Base-by-base conservation (phyloP, 768 basidiomycete species). In the Russula griseocarnosa region DNA sequence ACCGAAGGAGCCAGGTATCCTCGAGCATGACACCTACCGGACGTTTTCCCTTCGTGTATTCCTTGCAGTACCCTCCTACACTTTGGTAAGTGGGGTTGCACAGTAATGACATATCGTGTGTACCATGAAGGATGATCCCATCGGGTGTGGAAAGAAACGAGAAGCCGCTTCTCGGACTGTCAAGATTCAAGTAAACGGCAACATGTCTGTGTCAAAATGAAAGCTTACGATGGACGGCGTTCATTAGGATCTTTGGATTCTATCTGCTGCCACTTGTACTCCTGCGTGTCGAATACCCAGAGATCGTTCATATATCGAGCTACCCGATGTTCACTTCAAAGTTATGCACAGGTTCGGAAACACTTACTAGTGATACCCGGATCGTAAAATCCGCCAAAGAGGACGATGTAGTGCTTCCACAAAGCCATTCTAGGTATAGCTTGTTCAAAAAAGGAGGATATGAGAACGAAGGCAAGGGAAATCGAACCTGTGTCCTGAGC, bases 351-450 rank as follows among this genome's bases (percentile, higher is more conserved):
- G 10, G 56, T 5, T 47, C 38, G n/a, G 61, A 8, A 46, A 32
- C 66, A 69, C 83, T 54, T 69, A 91, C 90, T 95, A 50, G 84
- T 85, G 53, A 90, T 77, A 2, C 94, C 93, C 2, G 90, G 88
- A 71, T 95, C 92, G 66, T 91, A 88, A 73, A 95, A 95, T 1
- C 93, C 94, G 5, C 93, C 94, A 71, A 95, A 97, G 0, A 96
- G 78, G 42, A 95, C 80, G 30, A 95, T 82, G 60, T 81, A 85
- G 58, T 95, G 88, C 71, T 95, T 96, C 90, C 90, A 96, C 50
- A 89, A 77, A 0, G 88, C 88, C 91, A 94, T 93, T 40, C 90
- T 90, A 54, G 30, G n/a, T 38, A 34, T 36, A 11, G 10, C 20
- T 20, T n/a, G 24, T 46, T 64, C 60, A 47, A 50, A 36, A 7